phyloP scores from a whole-genome alignment of 2,329 filamentous ascomycete species.

The Xylaria sp. region DNA sequence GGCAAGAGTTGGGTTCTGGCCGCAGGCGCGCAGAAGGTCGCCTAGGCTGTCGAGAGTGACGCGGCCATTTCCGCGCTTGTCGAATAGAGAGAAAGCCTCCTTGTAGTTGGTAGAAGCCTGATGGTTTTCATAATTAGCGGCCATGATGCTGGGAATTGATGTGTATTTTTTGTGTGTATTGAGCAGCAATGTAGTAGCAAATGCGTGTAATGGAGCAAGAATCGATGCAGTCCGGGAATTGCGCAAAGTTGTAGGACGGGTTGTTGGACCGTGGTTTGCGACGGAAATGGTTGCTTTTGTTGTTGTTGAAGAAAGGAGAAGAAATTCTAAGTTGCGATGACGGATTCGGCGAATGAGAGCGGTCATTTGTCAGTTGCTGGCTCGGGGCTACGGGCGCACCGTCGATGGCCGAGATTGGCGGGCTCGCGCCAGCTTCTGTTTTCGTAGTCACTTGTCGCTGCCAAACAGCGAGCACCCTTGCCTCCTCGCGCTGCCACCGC shows the following conservation, averaged over 20 bases:
- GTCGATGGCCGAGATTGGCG: constrained; percentile 26
- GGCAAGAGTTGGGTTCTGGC: constrained; percentile 94
- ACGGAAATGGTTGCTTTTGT: constrained; percentile 8
- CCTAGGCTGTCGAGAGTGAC: constrained; percentile 88
- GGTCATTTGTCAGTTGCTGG: constrained; percentile 15
- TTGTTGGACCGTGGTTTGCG: constrained; percentile 5
- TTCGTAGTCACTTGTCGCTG: constrained; percentile 27
- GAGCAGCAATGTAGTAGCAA: constrained; percentile 27
- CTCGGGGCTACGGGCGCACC: constrained; percentile 26
- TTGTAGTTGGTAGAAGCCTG: constrained; percentile 97
- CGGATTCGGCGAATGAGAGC: constrained; percentile 14
- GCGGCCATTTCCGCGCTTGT: constrained; percentile 97
- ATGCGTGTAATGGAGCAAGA: constrained; percentile 25
- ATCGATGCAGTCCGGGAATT: constrained; percentile 21
- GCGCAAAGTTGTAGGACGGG: constrained; percentile 8
- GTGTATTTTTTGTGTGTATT: constrained; percentile 25
- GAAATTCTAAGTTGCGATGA: constrained; percentile 23
- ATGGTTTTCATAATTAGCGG: constrained; percentile 49
- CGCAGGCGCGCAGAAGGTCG: constrained; percentile 94
- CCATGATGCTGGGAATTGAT: constrained; percentile 42
- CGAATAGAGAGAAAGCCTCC: constrained; percentile 99
- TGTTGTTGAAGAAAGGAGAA: constrained; percentile 7
- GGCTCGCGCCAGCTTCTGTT: constrained; percentile 31
- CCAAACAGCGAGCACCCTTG: constrained; percentile 14
- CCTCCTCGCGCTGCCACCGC: constrained; percentile 40